phyloP scores from a whole-genome alignment of 1,139 yeast species.

The Ogataea hybrid region DNA sequence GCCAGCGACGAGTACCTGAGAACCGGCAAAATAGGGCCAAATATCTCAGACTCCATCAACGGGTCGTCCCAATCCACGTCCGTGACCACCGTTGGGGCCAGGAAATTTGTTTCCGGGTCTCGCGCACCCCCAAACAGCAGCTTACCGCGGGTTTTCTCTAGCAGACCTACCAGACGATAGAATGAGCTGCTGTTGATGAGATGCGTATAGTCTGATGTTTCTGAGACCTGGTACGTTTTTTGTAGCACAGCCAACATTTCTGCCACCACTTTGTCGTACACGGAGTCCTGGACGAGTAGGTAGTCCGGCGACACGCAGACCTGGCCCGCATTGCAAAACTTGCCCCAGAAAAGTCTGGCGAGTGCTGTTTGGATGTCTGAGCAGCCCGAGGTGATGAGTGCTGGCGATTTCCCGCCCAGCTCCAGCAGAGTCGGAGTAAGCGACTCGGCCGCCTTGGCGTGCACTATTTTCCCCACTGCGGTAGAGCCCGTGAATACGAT shows the following conservation, averaged over 20 bases:
- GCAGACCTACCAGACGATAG: slow-evolving; percentile 43
- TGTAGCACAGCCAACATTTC: slow-evolving; percentile 44
- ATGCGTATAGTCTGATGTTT: slow-evolving; percentile 53
- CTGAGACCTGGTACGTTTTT: slow-evolving; percentile 42
- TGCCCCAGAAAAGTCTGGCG: slow-evolving; percentile 73
- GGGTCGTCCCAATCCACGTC: slow-evolving; percentile 65
- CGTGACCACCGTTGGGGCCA: slow-evolving; percentile 74
- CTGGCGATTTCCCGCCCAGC: slow-evolving; percentile 94
- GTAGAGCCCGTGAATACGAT: slow-evolving; percentile 86
- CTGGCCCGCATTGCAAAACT: slow-evolving; percentile 82
- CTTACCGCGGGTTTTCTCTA: slow-evolving; percentile 58
- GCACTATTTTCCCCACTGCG: slow-evolving; percentile 72
- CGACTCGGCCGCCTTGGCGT: slow-evolving; percentile 78
- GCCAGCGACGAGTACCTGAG: slow-evolving; percentile 51
- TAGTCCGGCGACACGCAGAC: slow-evolving; percentile 91
- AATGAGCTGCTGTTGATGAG: slow-evolving; percentile 65
- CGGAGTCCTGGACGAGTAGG: slow-evolving; percentile 57
- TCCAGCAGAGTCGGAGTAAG: slow-evolving; percentile 82
- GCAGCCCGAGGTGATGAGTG: slow-evolving; percentile 57
- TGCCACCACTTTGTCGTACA: slow-evolving; percentile 52
- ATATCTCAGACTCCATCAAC: slow-evolving; percentile 72
- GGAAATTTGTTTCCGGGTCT: slow-evolving; percentile 42
- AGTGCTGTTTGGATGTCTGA: slow-evolving; percentile 51
- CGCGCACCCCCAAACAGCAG: slow-evolving; percentile 55
- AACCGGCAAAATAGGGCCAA: slow-evolving; percentile 86